phyloP scores from a whole-genome alignment of 2,329 filamentous ascomycete genomes.

The Coniochaeta pulveracea region DNA sequence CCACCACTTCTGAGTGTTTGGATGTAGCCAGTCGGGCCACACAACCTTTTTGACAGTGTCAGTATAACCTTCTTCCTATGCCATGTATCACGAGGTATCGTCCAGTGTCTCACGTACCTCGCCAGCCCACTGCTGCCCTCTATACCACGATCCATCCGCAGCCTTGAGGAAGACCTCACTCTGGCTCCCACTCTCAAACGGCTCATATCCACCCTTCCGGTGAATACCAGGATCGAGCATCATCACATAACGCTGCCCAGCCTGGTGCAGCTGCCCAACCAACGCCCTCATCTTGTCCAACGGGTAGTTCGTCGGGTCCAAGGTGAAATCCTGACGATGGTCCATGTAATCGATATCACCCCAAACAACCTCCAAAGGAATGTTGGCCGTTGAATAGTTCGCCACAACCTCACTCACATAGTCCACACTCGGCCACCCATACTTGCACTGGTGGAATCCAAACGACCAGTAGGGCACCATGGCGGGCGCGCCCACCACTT shows the following conservation, averaged over 20 bases:
- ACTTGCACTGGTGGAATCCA: slow-evolving; percentile 52
- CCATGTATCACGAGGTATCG: too few species aligned
- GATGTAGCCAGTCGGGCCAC: slow-evolving; percentile 68
- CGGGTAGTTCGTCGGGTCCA: slow-evolving; percentile 51
- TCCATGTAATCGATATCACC: slow-evolving; percentile 53
- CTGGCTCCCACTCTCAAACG: slow-evolving; percentile 25
- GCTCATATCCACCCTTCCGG: slow-evolving; percentile 27
- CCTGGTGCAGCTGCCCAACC: slow-evolving; percentile 52
- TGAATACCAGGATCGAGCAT: slow-evolving; percentile 63
- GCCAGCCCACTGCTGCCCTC: slow-evolving; percentile 67
- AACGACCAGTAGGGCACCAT: slow-evolving; percentile 56
- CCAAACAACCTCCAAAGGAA: slow-evolving; percentile 59
- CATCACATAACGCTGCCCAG: slow-evolving; percentile 58
- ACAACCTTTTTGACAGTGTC: slow-evolving; percentile 30
- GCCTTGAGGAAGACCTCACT: slow-evolving; percentile 31
- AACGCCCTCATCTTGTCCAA: slow-evolving; percentile 50
- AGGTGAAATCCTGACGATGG: slow-evolving; percentile 43
- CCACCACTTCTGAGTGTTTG: slow-evolving; percentile 55
- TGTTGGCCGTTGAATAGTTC: slow-evolving; percentile 54
- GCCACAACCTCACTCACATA: slow-evolving; percentile 52
- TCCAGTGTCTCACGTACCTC: slow-evolving; percentile 9
- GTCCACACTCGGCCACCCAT: slow-evolving; percentile 51
- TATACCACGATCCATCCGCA: slow-evolving; percentile 42
- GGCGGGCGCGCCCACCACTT: slow-evolving; percentile 41
- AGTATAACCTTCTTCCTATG: too few species aligned